Base-by-base conservation (phyloP, 495 filamentous ascomycete species). In the Hypoxylon fragiforme region DNA sequence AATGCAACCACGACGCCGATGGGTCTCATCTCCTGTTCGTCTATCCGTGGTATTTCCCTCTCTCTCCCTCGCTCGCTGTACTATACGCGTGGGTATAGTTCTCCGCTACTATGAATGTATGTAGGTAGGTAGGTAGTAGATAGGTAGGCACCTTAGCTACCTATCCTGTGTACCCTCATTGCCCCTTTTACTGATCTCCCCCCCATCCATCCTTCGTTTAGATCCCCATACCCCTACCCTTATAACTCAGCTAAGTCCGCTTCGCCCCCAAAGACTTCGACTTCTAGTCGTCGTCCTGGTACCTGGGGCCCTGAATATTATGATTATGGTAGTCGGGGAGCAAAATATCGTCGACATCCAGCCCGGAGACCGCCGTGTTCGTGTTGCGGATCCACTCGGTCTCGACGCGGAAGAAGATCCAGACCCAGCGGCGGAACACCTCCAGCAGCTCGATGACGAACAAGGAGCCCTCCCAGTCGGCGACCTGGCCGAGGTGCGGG, bases 321-420 rank as follows among this genome's bases (percentile, higher is more conserved):
- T 62, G 32, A 18, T 68, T 70, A 18, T 72, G 69, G 54, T 70
- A 77, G 40, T 78, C 70, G 40, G 66, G 66, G 30, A 80, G 62
- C 42, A 78, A 44, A 36, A 80, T 73, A 50, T 77, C 74, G 34
- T 77, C 70, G 20, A 60, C 51, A 3, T 64, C 75, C 19, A 70
- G 60, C 8, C 74, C 73, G 15, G 44, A n/a, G 8, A 44, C 20
- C 1, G 60, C 53, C 2, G 64, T 66, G 46, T 67, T 54, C 2
- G 64, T 66, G 46, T 67, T 77, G 34, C 75, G 71, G 38, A 90
- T 80, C 87, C 87, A 95, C 76, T 98, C 94, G 15, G 89, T 88
- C 77, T 98, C 94, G 16, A 91, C 84, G 2, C 94, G 82, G 68
- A 97, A 91, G 71, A 97, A 97, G 37, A 94, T 89, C 94, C 94